Evolutionary conservation across 2,329 filamentous ascomycete species (phyloP).

Genomic region (Cyphellophora attinorum): DNA sequence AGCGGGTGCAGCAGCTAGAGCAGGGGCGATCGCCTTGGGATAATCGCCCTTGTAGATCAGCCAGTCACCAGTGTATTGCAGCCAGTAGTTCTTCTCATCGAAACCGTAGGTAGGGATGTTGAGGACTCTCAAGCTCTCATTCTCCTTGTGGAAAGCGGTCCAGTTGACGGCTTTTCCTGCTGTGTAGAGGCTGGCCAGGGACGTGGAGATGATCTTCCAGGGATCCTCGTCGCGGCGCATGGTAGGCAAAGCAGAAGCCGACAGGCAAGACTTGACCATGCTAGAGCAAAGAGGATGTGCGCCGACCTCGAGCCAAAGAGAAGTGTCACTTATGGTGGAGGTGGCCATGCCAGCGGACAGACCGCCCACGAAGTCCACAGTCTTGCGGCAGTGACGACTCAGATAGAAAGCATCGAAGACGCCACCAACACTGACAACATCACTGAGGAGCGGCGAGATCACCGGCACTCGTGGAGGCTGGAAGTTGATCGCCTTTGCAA

Average conservation of each 20-base stretch:
- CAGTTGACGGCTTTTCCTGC: constrained; percentile 30
- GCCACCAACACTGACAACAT: constrained; percentile 29
- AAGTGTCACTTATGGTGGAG: constrained; percentile 24
- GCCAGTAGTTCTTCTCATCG: constrained; percentile 64
- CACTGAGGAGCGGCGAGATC: constrained; percentile 36
- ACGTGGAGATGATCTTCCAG: constrained; percentile 31
- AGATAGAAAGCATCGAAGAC: constrained; percentile 31
- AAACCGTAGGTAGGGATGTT: constrained; percentile 61
- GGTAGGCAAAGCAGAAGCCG: constrained; percentile 25
- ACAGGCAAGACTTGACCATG: constrained; percentile 31
- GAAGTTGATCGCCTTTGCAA: constrained; percentile 29
- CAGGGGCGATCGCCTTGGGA: constrained; percentile 25
- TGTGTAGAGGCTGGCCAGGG: constrained; percentile 26
- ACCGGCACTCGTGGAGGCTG: constrained; percentile 31
- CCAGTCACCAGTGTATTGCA: constrained; percentile 64
- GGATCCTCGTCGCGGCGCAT: constrained; percentile 32
- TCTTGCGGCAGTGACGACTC: constrained; percentile 30
- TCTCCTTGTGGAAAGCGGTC: constrained; percentile 35
- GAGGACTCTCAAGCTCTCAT: constrained; percentile 45
- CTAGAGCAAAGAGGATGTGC: constrained; percentile 37
- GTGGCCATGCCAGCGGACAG: constrained; percentile 28
- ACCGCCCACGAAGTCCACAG: constrained; percentile 37
- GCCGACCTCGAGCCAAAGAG: constrained; percentile 36
- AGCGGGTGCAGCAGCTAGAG: constrained; percentile 27
- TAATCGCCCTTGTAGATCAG: constrained; percentile 57